Evolutionary conservation across 768 basidiomycete genomes (phyloP), one percentile per base, ranked within the genome.

Genomic region (Russula lepida): DNA sequence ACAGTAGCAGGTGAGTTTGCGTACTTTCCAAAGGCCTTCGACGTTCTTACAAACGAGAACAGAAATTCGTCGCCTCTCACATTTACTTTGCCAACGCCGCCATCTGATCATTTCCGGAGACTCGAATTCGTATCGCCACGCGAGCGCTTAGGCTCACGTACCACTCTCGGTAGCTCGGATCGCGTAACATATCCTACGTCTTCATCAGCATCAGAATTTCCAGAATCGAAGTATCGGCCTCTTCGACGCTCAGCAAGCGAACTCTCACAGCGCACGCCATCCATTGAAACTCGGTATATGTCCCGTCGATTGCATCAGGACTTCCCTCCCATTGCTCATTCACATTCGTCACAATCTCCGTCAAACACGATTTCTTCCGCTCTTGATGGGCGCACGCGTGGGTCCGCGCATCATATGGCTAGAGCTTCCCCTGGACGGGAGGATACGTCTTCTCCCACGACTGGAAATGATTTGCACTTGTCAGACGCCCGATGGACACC

Each of bases 191-290:
- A 19, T 25, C 61, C 63, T 21, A 30, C 28, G 6, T 56, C 63
- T 15, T 62, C 60, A 2, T 41, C 49, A 3, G 48, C 54, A 9
- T 44, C 54, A 27, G 59, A 62, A 19, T 62, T 46, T 9, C 12
- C 9, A 23, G 23, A n/a, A 23, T 15, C 27, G 3, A 25, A 35
- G 13, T 28, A 27, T 32, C 30, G 17, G 5, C 28, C 35, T 7
- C 63, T 57, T 21, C 63, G 44, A 52, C 54, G 63, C 51, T 32
- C 35, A 13, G 48, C 55, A 33, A 64, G 63, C 2, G 43, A 41
- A 35, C 30, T 33, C 28, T 58, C 61, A 28, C 19, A 33, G 39
- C 23, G 25, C 37, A 13, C 25, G 21, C 23, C 55, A n/a, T 25
- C 27, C n/a, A 23, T 21, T 8, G 21, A 9, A 13, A 50, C 39